phyloP scores from a whole-genome alignment of 805 yeast genomes.

The Blastobotrys terrestris region DNA sequence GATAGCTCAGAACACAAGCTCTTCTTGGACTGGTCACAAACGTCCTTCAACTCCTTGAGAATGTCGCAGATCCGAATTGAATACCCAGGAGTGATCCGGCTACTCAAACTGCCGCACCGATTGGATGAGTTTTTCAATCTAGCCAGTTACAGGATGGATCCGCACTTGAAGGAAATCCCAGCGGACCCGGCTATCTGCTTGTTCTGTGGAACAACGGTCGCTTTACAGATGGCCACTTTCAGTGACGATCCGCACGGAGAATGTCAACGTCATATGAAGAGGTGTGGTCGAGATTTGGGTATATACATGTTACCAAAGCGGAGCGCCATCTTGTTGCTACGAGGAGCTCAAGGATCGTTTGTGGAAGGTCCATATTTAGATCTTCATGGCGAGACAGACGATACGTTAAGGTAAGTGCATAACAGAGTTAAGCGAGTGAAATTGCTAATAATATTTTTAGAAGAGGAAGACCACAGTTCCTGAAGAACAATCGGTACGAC shows the following conservation, averaged over 20 bases:
- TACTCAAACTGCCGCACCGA: constrained; percentile 59
- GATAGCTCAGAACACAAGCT: background rate
- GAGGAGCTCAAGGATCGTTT: constrained; percentile 78
- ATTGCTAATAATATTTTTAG: constrained; percentile 21
- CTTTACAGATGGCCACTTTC: constrained; percentile 55
- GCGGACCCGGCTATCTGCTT: constrained; percentile 81
- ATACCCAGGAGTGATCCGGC: constrained; percentile 59
- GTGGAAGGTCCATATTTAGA: constrained; percentile 79
- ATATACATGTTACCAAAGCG: constrained; percentile 68
- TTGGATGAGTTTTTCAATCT: constrained; percentile 62
- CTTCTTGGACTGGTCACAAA: constrained; percentile 5
- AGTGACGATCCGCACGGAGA: constrained; percentile 56
- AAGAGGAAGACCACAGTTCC: constrained; percentile 62
- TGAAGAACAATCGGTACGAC: constrained; percentile 57
- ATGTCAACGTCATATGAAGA: constrained; percentile 65
- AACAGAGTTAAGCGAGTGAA: too few species aligned
- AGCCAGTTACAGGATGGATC: constrained; percentile 9
- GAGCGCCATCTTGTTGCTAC: constrained; percentile 54
- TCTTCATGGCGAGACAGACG: constrained; percentile 78
- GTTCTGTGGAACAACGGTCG: constrained; percentile 66
- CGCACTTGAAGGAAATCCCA: constrained; percentile 19
- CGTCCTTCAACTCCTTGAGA: constrained; percentile 1
- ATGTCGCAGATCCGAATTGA: constrained; percentile 31
- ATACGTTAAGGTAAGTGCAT: constrained; percentile 42
- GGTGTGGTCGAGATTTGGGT: constrained; percentile 57